phyloP scores from a whole-genome alignment of 441 rosid genomes.

The Hura crepitans region DNA sequence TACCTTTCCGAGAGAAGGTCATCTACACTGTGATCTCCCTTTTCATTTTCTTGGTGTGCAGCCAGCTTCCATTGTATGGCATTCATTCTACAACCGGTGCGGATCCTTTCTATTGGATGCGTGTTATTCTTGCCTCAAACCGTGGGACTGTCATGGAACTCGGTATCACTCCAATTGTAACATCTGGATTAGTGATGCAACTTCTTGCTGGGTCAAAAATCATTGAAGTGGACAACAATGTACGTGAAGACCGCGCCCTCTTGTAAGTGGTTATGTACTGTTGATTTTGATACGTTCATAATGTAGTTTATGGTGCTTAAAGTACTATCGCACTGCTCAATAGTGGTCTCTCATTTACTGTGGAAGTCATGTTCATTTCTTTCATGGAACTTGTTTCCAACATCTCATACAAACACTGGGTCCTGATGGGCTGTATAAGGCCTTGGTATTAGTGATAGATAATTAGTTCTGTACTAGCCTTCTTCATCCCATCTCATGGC shows the following conservation, averaged over 20 bases:
- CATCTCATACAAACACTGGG: neutral
- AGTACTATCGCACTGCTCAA: neutral
- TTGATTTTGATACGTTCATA: neutral
- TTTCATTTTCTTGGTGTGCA: conserved; percentile 80
- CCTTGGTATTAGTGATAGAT: neutral
- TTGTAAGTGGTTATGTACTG: conserved; percentile 38
- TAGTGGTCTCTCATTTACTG: neutral
- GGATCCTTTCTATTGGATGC: conserved; percentile 93
- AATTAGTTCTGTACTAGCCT: neutral
- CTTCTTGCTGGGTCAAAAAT: conserved; percentile 74
- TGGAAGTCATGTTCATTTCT: neutral
- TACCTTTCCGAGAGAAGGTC: conserved; percentile 83
- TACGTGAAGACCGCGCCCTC: conserved; percentile 86
- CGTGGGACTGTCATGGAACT: conserved; percentile 61
- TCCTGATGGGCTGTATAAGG: neutral
- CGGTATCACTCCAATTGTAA: conserved; percentile 86
- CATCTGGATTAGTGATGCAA: conserved; percentile 86
- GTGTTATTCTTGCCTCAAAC: conserved; percentile 73
- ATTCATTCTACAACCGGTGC: conserved; percentile 89
- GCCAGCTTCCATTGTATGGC: conserved; percentile 85
- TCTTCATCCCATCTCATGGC: neutral
- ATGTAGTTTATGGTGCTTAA: neutral
- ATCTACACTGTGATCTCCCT: conserved; percentile 82
- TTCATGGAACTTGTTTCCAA: neutral
- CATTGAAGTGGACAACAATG: conserved; percentile 80